Base-by-base conservation (phyloP, 2,329 filamentous ascomycete genomes). In the Verticillium tricorpus region DNA sequence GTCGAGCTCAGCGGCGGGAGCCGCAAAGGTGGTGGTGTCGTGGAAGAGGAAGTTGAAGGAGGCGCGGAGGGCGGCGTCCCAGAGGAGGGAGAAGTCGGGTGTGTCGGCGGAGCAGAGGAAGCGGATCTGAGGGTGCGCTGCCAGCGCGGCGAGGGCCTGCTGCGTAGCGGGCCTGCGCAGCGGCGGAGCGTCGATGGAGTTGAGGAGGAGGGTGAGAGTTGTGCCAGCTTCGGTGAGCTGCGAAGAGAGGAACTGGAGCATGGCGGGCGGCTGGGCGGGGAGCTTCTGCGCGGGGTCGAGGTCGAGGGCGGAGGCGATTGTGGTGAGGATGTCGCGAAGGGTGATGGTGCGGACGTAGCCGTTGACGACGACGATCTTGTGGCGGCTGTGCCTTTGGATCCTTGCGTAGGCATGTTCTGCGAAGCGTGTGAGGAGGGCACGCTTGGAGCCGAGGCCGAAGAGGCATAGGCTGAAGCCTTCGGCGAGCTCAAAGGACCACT, bases 381-480 rank as follows among this genome's bases (percentile, higher is more conserved):
- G 81, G 1, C 74, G 75, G 5, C 67, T 67, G 8, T 75, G 72
- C 14, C 76, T 71, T 2, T 66, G 62, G 17, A 68, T 71, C 25
- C 73, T 74, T 59, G 82, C 75, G 69, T 91, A 85, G 15, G 91
- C 70, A 73, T 91, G 85, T 61, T 86, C 84, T 0, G 92, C 93
- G 72, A 97, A 96, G 54, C 85, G 82, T 63, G 89, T 86, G 11
- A 94, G 80, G 1, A 98, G 83, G 3, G 80, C 77, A 37, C 91
- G 84, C 75, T 99, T 99, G 2, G 93, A 96, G 1, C 95, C 95
- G 72, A 92, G 96, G 34, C 95, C 95, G 72, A 96, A 97, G 0
- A 97, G 78, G 71, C 95, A 97, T 59, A 98, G 80, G 69, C 91
- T 93, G 79, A 97, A 98, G 25, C 88, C 88, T 72, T 97, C 87